Conservation (phyloP, 2,329 filamentous ascomycete genomes). For the Ophiocordyceps polyrhachis-furcata region DNA sequence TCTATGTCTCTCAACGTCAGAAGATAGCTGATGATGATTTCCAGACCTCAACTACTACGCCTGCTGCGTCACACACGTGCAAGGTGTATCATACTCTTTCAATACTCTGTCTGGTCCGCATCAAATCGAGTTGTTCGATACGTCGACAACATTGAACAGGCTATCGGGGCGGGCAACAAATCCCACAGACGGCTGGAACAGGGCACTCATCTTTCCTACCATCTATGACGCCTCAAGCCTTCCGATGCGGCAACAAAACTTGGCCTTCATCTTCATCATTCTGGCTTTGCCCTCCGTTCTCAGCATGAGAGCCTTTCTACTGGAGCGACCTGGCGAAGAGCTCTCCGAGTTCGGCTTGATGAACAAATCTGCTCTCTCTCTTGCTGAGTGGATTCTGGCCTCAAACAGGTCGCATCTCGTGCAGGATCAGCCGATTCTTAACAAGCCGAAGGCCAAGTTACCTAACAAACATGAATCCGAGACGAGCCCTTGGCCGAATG, state of each 20-base stretch:
- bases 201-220: conserved; percentile 8
- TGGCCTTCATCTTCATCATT: conserved; percentile 25
- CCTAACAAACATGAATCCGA: no score
- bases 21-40: not conserved
- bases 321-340: conserved; percentile 15
- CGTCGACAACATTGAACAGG: not conserved
- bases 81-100: not conserved
- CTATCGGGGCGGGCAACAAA: not conserved
- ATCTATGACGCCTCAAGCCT: conserved; percentile 9
- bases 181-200: conserved; percentile 3
- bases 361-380: conserved; percentile 42
- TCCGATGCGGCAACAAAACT: not conserved
- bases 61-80: not conserved
- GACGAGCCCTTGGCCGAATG: not conserved
- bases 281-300: conserved; percentile 41
- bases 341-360: conserved; percentile 34
- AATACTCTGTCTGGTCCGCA: not conserved
- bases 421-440: conserved; percentile 29
- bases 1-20: not conserved
- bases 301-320: conserved; percentile 33
- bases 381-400: conserved; percentile 75
- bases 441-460: no score
- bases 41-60: not conserved
- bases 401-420: conserved; percentile 79
- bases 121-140: not conserved